Percentiles rank a stretch among this genome's conserved stretches.
Conservation (phyloP, 768 basidiomycete genomes). For the Collybiopsis luxurians region DNA sequence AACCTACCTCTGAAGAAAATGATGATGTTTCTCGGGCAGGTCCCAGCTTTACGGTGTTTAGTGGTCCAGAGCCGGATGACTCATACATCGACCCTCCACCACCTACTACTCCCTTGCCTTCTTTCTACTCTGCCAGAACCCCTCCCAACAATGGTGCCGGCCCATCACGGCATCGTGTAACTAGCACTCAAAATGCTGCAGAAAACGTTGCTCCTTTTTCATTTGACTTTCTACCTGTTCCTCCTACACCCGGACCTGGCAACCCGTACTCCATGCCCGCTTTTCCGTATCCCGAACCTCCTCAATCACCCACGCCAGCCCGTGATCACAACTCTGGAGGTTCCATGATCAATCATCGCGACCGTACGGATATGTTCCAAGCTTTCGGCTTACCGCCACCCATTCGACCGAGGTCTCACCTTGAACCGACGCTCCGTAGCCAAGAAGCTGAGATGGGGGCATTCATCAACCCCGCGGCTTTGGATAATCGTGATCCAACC, state of each 20-base stretch:
- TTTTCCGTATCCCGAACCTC: slow-evolving; percentile 54
- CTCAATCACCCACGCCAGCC: slow-evolving; percentile 56
- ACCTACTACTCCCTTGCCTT: slow-evolving; percentile 50
- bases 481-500: slow-evolving; percentile 31
- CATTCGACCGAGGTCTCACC: slow-evolving; percentile 37
- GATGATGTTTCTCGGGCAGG: slow-evolving; percentile 24
- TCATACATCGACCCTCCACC: slow-evolving; percentile 43
- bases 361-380: slow-evolving; percentile 44
- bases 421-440: slow-evolving; percentile 25
- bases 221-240: slow-evolving; percentile 49
- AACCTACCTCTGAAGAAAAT: slow-evolving; percentile 14
- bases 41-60: slow-evolving; percentile 48
- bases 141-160: slow-evolving; percentile 29
- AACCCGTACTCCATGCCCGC: slow-evolving; percentile 31
- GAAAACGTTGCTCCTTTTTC: slow-evolving; percentile 57
- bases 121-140: slow-evolving; percentile 45
- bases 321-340: slow-evolving; percentile 17
- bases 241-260: slow-evolving; percentile 48
- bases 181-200: slow-evolving; percentile 45
- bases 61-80: slow-evolving; percentile 34
- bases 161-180: slow-evolving; percentile 21
- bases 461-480: slow-evolving; percentile 40
- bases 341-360: slow-evolving; percentile 12
- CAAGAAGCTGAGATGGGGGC: slow-evolving; percentile 26
- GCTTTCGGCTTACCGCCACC: slow-evolving; percentile 44